phyloP scores from a whole-genome alignment of 441 rosid genomes.

The Erodium texanum region DNA sequence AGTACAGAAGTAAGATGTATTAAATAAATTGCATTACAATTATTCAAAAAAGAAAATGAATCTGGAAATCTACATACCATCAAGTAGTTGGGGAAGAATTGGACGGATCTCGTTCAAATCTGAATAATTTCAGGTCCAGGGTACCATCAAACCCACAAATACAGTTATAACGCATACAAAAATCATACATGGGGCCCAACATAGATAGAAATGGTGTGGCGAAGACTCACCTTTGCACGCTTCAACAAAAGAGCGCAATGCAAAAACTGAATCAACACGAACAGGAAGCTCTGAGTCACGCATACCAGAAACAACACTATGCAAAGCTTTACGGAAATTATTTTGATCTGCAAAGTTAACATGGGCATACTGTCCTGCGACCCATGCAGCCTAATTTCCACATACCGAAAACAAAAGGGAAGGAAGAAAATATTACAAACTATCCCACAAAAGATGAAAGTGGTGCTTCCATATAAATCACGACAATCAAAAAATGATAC shows the following conservation, averaged over 20 bases:
- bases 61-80: slow-evolving; percentile 43
- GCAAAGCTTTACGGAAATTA: slow-evolving; percentile 77
- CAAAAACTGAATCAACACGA: slow-evolving; percentile 97
- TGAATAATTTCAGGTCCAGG: slow-evolving; percentile 26
- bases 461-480: background rate
- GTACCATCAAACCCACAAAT: no score
- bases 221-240: slow-evolving; percentile 63
- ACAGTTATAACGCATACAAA: background rate
- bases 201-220: background rate
- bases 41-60: background rate
- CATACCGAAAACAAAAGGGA: slow-evolving; percentile 8
- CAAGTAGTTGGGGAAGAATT: slow-evolving; percentile 89
- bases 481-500: background rate
- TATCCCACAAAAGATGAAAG: background rate
- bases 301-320: slow-evolving; percentile 82
- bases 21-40: background rate
- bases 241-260: slow-evolving; percentile 88
- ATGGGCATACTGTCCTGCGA: slow-evolving; percentile 94
- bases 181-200: background rate
- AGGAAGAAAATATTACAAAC: background rate
- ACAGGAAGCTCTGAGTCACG: slow-evolving; percentile 97
- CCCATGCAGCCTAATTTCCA: slow-evolving; percentile 89
- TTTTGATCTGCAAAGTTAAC: slow-evolving; percentile 70
- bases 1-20: slow-evolving; percentile 6
- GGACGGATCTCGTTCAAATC: slow-evolving; percentile 95